Conservation (phyloP, 805 yeast species). For the Yamadazyma nakazawae region DNA sequence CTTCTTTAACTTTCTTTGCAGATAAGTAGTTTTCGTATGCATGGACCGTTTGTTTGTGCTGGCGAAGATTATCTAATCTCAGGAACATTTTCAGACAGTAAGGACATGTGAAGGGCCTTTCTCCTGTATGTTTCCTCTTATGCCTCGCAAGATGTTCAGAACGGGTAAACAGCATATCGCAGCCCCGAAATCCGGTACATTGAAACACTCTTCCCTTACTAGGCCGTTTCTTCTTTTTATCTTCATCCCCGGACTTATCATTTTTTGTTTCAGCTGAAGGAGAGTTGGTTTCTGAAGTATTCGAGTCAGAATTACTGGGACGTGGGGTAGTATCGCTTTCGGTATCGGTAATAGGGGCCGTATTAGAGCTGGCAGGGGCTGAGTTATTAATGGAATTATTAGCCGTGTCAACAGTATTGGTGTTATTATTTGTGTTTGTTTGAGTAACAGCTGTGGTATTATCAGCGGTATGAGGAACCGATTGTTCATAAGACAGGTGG, state of each 20-base stretch:
- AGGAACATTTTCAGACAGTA: conserved; percentile 77
- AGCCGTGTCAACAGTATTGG: too few relatives aligned
- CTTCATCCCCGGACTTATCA: neutral
- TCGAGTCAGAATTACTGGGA: neutral
- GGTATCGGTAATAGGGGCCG: neutral
- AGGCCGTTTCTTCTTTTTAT: conserved; percentile 28
- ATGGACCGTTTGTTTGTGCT: conserved; percentile 77
- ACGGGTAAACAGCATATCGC: conserved; percentile 84
- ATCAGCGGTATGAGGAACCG: neutral
- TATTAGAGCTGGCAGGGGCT: neutral
- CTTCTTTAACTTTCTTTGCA: conserved; percentile 14
- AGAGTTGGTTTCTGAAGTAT: neutral
- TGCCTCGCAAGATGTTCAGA: conserved; percentile 92
- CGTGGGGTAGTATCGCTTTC: neutral
- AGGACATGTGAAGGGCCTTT: conserved; percentile 85
- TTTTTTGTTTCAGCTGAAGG: neutral
- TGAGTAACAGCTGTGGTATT: neutral
- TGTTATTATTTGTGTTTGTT: neutral
- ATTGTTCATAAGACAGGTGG: neutral
- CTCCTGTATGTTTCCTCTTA: conserved; percentile 91
- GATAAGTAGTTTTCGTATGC: conserved; percentile 35
- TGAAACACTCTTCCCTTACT: conserved; percentile 68
- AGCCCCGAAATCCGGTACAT: conserved; percentile 82
- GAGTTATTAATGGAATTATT: too few relatives aligned
- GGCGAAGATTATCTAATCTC: conserved; percentile 83